These are phyloP conservation scores for Microbotryum violaceum DNA, from an alignment of 1,284 basidiomycete genomes.

Conservation along the genomic window DNA sequence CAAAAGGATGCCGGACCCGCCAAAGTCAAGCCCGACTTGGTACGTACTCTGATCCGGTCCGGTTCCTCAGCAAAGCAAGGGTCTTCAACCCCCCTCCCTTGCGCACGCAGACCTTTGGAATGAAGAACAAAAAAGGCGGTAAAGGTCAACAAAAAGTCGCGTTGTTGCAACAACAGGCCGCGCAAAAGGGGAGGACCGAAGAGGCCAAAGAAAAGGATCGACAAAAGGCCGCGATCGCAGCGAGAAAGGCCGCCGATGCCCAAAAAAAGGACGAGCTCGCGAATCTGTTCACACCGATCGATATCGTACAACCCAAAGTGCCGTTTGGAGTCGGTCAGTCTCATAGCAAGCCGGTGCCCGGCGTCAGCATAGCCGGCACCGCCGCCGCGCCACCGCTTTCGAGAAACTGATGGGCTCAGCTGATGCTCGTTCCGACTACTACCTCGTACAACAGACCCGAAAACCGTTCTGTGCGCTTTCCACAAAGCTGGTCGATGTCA, in stretches of 20 bases:
- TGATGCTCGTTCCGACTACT: background rate
- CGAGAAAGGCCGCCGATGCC: conserved; percentile 50
- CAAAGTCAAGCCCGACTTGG: conserved; percentile 70
- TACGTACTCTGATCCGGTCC: conserved; percentile 39
- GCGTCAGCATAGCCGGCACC: no score
- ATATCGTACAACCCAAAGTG: conserved; percentile 42
- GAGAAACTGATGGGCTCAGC: background rate
- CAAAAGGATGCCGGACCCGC: conserved; percentile 45
- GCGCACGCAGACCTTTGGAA: conserved; percentile 12
- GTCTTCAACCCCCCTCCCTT: background rate
- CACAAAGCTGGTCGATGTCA: conserved; percentile 83
- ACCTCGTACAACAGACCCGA: conserved; percentile 56
- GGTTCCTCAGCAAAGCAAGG: no score
- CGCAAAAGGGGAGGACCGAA: conserved; percentile 28
- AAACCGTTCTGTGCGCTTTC: conserved; percentile 79
- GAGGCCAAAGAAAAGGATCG: conserved; percentile 72
- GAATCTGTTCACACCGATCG: conserved; percentile 48
- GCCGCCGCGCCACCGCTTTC: no score
- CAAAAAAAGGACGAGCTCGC: conserved; percentile 79
- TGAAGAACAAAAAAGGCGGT: conserved; percentile 67
- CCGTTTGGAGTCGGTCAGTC: conserved; percentile 72
- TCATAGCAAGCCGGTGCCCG: no score
- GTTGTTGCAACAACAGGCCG: conserved; percentile 50
- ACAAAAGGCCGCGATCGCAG: conserved; percentile 61
- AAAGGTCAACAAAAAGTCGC: conserved; percentile 69